Conservation (phyloP, 257 asterid genomes). For the Handroanthus guayacan region DNA sequence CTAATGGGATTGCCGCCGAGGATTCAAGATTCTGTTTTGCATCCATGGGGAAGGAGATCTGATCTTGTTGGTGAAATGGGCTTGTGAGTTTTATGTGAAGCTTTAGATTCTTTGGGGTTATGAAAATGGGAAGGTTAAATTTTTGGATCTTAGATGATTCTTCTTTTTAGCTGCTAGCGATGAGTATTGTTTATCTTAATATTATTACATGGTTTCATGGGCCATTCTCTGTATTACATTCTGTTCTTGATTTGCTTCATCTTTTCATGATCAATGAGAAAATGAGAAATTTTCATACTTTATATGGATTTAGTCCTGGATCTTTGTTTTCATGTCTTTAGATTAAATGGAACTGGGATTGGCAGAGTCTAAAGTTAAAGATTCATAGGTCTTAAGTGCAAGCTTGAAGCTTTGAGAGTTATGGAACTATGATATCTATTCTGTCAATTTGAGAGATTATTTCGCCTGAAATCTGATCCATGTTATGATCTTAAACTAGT, state of each 20-base stretch:
- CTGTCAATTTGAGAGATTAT: background rate
- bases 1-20: slow-evolving; percentile 42
- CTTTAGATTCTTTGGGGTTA: background rate
- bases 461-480: slow-evolving; percentile 5
- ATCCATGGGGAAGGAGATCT: slow-evolving; percentile 61
- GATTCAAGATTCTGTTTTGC: slow-evolving; percentile 50
- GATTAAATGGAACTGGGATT: slow-evolving; percentile 2
- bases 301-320: background rate
- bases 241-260: slow-evolving; percentile 40
- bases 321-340: slow-evolving; percentile 10
- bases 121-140: slow-evolving; percentile 26
- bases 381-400: background rate
- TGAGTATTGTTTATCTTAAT: slow-evolving; percentile 23
- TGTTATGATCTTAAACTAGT: background rate
- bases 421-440: background rate
- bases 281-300: background rate
- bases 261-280: slow-evolving; percentile 27
- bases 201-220: slow-evolving; percentile 15
- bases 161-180: slow-evolving; percentile 29
- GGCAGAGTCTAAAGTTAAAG: background rate
- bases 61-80: slow-evolving; percentile 46
- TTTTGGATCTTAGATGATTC: slow-evolving; percentile 46
- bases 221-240: slow-evolving; percentile 28
- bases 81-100: slow-evolving; percentile 36
- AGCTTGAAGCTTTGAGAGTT: background rate